Evolutionary conservation across 805 yeast genomes (phyloP).

Genomic region (Phaffomyces thermotolerans): DNA sequence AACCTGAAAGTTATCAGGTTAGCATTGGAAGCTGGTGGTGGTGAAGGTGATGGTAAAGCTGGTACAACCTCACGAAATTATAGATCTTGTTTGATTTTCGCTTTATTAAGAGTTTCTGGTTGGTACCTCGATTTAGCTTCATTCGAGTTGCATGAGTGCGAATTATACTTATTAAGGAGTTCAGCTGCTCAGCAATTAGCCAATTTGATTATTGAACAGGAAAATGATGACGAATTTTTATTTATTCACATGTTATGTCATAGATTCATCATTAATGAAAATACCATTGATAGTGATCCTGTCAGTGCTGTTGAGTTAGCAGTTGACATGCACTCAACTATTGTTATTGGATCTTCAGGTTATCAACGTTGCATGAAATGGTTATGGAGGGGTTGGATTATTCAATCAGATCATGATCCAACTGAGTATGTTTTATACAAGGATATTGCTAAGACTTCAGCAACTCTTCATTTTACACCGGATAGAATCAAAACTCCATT

Average conservation of each 20-base stretch:
- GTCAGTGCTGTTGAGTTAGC: conserved; percentile 78
- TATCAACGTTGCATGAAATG: conserved; percentile 82
- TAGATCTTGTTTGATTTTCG: conserved; percentile 61
- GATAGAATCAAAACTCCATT: conserved; percentile 78
- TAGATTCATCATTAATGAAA: conserved; percentile 58
- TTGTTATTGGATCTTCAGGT: conserved; percentile 71
- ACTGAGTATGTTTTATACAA: conserved; percentile 58
- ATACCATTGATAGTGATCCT: conserved; percentile 56
- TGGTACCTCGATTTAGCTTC: conserved; percentile 66
- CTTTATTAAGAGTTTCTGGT: conserved; percentile 63
- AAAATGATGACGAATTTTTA: conserved; percentile 46
- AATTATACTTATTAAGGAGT: conserved; percentile 52
- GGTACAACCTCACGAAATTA: conserved; percentile 55
- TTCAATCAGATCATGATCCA: conserved; percentile 66
- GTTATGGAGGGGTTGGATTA: conserved; percentile 93
- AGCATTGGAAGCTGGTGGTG: conserved; percentile 74
- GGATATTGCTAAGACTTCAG: conserved; percentile 46
- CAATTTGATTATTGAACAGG: conserved; percentile 57
- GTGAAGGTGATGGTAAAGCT: conserved; percentile 50
- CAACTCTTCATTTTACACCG: conserved; percentile 66
- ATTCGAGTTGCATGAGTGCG: conserved; percentile 60
- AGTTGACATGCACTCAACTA: conserved; percentile 75
- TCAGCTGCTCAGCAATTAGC: conserved; percentile 72
- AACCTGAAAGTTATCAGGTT: conserved; percentile 51
- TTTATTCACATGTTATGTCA: conserved; percentile 74